Evolutionary conservation across 2,329 filamentous ascomycete genomes (phyloP).

Genomic region (Aspergillus sp.): DNA sequence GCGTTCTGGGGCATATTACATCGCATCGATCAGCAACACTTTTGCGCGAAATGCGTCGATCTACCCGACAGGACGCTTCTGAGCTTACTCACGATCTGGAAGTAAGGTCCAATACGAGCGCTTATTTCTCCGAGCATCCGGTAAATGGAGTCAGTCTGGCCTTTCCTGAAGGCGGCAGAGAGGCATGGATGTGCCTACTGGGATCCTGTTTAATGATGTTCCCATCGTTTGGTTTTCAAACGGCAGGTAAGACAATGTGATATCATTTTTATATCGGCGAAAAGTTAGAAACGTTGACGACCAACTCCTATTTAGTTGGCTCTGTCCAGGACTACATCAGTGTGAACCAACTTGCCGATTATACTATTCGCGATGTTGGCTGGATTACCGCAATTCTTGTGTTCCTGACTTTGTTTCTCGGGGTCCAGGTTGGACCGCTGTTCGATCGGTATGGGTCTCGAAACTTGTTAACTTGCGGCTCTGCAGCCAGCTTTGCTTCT

Average conservation of each 20-base stretch:
- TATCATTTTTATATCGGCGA: not conserved
- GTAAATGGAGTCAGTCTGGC: slow-evolving; percentile 7
- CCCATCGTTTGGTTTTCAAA: slow-evolving; percentile 40
- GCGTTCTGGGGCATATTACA: too few relatives aligned
- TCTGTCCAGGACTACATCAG: slow-evolving; percentile 41
- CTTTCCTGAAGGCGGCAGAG: slow-evolving; percentile 22
- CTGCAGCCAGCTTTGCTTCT: slow-evolving; percentile 27
- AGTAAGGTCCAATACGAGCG: not conserved
- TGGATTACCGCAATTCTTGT: slow-evolving; percentile 43
- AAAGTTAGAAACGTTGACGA: not conserved
- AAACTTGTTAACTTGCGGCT: slow-evolving; percentile 31
- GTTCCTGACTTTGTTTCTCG: slow-evolving; percentile 37
- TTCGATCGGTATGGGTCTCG: slow-evolving; percentile 42
- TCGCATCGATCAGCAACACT: too few relatives aligned
- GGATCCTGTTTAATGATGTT: slow-evolving; percentile 30
- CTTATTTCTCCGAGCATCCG: not conserved
- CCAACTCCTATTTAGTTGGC: slow-evolving; percentile 35
- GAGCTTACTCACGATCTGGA: not conserved
- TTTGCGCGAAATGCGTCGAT: not conserved
- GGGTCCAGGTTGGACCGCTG: slow-evolving; percentile 41
- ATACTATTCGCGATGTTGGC: slow-evolving; percentile 37
- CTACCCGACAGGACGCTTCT: not conserved
- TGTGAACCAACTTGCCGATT: slow-evolving; percentile 35
- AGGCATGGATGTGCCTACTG: slow-evolving; percentile 26
- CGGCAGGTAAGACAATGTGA: slow-evolving; percentile 14